These are phyloP conservation scores for Eucalyptus regnans DNA, from an alignment of 345 rosid species.

Conservation along the genomic window DNA sequence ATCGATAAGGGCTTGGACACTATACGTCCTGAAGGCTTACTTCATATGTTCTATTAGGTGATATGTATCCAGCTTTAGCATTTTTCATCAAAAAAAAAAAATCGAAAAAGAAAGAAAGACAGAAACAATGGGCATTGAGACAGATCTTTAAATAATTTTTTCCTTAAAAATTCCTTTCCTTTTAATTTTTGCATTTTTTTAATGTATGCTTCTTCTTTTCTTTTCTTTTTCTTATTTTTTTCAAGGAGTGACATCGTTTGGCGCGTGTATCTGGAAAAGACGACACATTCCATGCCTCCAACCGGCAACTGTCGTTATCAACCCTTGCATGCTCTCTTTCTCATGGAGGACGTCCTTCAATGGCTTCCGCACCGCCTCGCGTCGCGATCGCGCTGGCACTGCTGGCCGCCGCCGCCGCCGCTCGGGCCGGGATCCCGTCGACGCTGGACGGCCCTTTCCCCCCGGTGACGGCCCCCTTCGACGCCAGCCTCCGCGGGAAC, in stretches of 20 bases:
- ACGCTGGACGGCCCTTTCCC: constrained; percentile 72
- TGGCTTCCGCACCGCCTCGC: neutral
- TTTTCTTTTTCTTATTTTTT: neutral
- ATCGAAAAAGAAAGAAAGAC: neutral
- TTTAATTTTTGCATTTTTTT: neutral
- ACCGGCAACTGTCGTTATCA: neutral
- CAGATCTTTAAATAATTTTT: neutral
- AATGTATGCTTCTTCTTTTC: neutral
- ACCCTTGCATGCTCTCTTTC: neutral
- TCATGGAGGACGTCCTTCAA: neutral
- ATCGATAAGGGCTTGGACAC: no score
- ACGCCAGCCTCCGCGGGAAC: constrained; percentile 43
- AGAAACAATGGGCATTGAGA: neutral
- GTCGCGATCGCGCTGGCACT: neutral
- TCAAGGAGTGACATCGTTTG: neutral
- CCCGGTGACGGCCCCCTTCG: constrained; percentile 55
- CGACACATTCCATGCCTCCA: neutral
- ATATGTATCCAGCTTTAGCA: neutral
- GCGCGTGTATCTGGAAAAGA: neutral
- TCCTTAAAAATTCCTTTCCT: neutral
- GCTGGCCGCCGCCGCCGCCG: neutral
- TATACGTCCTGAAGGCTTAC: neutral
- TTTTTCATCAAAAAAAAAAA: neutral
- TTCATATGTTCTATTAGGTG: neutral
- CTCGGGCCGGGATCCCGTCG: constrained; percentile 18